These are phyloP conservation scores for Pseudopediastrum boryanum DNA, from an alignment of 139 green algal species.

Conservation along the genomic window DNA sequence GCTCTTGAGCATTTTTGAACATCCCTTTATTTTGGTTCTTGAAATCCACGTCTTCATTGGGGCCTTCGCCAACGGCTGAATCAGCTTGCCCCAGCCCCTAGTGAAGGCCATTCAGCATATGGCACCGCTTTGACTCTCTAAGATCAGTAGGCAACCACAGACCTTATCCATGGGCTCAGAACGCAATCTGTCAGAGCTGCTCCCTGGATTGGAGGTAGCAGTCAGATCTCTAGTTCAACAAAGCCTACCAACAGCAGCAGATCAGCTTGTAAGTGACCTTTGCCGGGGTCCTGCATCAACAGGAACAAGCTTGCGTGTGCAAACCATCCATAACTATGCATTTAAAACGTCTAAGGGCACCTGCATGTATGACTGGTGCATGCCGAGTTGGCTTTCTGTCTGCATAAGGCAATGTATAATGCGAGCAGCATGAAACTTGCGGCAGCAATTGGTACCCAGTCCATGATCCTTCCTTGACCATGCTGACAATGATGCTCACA, in stretches of 20 bases:
- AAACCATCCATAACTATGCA: not conserved
- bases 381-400: not conserved
- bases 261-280: constrained; percentile 16
- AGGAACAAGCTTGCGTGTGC: not conserved
- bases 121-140: too few species aligned
- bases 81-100: too few species aligned
- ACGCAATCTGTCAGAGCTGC: constrained; percentile 25
- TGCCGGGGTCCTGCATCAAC: not conserved
- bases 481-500: too few species aligned
- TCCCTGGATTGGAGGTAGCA: constrained; percentile 11
- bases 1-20: too few species aligned
- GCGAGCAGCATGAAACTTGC: not conserved
- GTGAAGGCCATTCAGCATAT: too few species aligned
- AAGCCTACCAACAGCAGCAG: constrained; percentile 1
- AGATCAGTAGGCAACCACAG: too few species aligned
- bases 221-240: constrained; percentile 1
- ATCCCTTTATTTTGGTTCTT: too few species aligned
- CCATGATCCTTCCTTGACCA: too few species aligned
- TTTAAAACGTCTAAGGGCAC: not conserved
- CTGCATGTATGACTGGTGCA: not conserved
- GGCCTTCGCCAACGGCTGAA: too few species aligned
- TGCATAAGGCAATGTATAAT: not conserved
- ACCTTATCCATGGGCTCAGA: too few species aligned
- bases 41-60: too few species aligned
- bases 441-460: too few species aligned